Percentiles rank a stretch among this genome's conserved stretches.
Conservation (phyloP, 257 asterid species). For the Jacaranda copaia region DNA sequence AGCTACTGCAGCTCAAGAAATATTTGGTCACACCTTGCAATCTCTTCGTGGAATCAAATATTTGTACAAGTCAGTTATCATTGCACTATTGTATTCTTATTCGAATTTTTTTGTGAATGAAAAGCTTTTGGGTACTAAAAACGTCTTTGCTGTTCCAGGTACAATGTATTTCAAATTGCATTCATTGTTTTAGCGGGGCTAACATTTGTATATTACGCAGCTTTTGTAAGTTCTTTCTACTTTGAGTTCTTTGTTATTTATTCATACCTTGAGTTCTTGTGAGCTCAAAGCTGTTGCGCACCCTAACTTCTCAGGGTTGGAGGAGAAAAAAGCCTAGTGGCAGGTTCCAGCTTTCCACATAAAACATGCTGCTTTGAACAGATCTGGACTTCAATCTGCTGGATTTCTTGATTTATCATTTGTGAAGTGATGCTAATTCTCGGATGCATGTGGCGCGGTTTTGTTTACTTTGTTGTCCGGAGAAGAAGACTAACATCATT, state of each 20-base stretch:
- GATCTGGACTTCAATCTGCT: conserved; percentile 32
- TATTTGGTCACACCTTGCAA: conserved; percentile 94
- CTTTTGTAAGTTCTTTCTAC: conserved; percentile 66
- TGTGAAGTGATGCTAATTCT: conserved; percentile 35
- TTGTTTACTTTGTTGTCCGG: conserved; percentile 37
- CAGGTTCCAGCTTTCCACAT: conserved; percentile 88
- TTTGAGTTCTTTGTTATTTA: not conserved
- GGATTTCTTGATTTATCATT: conserved; percentile 35
- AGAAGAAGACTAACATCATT: conserved; percentile 43
- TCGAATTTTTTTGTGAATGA: not conserved
- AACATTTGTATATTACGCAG: conserved; percentile 89
- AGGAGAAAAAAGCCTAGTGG: conserved; percentile 82
- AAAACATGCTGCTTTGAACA: conserved; percentile 35
- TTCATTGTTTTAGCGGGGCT: conserved; percentile 89
- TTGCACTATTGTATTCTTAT: not conserved
- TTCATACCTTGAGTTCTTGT: not conserved
- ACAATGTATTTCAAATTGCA: conserved; percentile 93
- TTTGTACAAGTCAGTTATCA: conserved; percentile 81
- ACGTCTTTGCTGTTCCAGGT: conserved; percentile 59
- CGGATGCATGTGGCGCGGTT: conserved; percentile 47
- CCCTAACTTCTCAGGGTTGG: conserved; percentile 68
- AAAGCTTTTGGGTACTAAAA: not conserved
- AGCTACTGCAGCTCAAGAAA: conserved; percentile 99
- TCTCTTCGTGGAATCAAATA: conserved; percentile 98
- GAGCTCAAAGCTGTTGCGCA: conserved; percentile 11